These are phyloP conservation scores for Platanus orientalis DNA, from an alignment of 164 flowering plant genomes.

Conservation along the genomic window DNA sequence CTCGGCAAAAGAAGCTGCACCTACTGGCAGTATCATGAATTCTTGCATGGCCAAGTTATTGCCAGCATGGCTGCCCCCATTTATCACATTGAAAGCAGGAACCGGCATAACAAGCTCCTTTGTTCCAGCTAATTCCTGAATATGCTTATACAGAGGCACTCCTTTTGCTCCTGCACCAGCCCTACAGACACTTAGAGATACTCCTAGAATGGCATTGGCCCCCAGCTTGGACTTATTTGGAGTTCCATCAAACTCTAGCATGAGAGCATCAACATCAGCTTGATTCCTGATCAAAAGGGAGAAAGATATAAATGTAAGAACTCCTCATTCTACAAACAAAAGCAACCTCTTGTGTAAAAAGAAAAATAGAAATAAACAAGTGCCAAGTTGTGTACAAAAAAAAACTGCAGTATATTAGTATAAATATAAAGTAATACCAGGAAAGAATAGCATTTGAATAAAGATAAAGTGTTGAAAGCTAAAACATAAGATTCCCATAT, in stretches of 20 bases:
- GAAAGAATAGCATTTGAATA: too few species aligned
- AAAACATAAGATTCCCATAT: too few species aligned
- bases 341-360: too few species aligned
- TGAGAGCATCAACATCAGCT: conserved; percentile 74
- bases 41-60: conserved; percentile 98
- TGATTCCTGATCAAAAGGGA: conserved; percentile 47
- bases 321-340: too few species aligned
- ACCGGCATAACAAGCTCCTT: conserved; percentile 98
- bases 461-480: too few species aligned
- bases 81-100: conserved; percentile 96
- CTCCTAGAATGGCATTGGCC: conserved; percentile 93
- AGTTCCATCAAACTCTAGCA: conserved; percentile 95
- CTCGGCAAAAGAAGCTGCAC: conserved; percentile 87
- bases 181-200: conserved; percentile 85
- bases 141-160: conserved; percentile 84
- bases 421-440: too few species aligned
- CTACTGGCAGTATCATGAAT: conserved; percentile 94
- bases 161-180: conserved; percentile 98
- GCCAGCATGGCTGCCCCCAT: conserved; percentile 99
- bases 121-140: conserved; percentile 80
- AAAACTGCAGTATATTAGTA: too few species aligned
- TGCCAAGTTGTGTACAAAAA: too few species aligned
- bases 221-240: conserved; percentile 87
- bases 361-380: too few species aligned
- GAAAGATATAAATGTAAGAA: conserved; percentile 1